Evolutionary conservation across 805 yeast genomes (phyloP).

Genomic region (Wickerhamomyces hampshirensis): DNA sequence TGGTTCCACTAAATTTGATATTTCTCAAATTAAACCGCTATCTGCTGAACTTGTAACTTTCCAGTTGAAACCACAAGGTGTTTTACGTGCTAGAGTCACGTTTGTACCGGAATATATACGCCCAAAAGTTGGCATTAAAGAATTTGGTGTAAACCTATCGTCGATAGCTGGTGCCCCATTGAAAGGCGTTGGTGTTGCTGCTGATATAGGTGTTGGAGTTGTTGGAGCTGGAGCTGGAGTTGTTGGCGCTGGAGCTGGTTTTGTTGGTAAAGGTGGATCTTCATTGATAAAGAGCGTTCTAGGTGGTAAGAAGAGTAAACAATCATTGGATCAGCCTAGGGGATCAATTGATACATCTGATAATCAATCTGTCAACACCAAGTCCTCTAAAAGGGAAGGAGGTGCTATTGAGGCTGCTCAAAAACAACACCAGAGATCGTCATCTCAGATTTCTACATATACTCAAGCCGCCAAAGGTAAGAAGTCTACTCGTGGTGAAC

Average conservation of each 20-base stretch:
- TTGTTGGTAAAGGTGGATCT: slow-evolving; percentile 41
- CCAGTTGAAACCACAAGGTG: slow-evolving; percentile 61
- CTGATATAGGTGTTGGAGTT: slow-evolving; percentile 36
- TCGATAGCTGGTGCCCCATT: slow-evolving; percentile 42
- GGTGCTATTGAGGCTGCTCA: slow-evolving; percentile 9
- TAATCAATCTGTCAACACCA: slow-evolving; percentile 29
- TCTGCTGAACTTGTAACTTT: slow-evolving; percentile 42
- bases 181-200: slow-evolving; percentile 40
- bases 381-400: slow-evolving; percentile 1
- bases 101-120: slow-evolving; percentile 65
- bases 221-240: slow-evolving; percentile 35
- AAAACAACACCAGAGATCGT: slow-evolving; percentile 15
- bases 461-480: slow-evolving; percentile 15
- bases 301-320: slow-evolving; percentile 25
- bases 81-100: slow-evolving; percentile 44
- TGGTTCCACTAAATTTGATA: slow-evolving; percentile 48
- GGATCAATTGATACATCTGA: slow-evolving; percentile 22
- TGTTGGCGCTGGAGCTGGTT: slow-evolving; percentile 44
- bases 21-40: slow-evolving; percentile 43
- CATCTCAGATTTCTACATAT: slow-evolving; percentile 21
- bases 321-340: slow-evolving; percentile 12
- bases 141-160: slow-evolving; percentile 37
- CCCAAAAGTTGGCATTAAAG: slow-evolving; percentile 46
- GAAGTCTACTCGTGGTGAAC: slow-evolving; percentile 37
- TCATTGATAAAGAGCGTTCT: slow-evolving; percentile 31